These are phyloP conservation scores for Isabelozyma gotoi DNA, from an alignment of 805 yeast species.

Conservation along the genomic window DNA sequence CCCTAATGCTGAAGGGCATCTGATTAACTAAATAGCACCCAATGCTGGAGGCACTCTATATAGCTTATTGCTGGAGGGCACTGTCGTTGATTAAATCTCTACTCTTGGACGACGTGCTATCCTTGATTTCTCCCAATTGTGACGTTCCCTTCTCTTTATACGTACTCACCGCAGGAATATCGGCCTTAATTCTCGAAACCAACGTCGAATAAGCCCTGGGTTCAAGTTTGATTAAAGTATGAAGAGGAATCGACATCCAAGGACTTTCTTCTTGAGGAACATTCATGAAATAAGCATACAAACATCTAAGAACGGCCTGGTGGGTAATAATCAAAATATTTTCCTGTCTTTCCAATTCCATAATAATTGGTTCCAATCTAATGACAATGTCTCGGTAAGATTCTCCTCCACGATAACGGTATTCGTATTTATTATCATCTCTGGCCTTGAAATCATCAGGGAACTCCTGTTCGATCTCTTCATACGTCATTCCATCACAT, in stretches of 20 bases:
- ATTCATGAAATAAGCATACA: constrained; percentile 97
- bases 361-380: constrained; percentile 92
- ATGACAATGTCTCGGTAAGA: constrained; percentile 94
- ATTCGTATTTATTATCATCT: constrained; percentile 93
- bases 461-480: constrained; percentile 77
- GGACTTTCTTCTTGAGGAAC: constrained; percentile 97
- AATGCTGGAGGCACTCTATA: not conserved
- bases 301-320: constrained; percentile 94
- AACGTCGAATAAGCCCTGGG: constrained; percentile 92
- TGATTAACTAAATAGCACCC: too few relatives aligned
- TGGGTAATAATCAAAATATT: constrained; percentile 94
- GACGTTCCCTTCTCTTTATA: constrained; percentile 92
- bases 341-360: constrained; percentile 97
- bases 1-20: too few relatives aligned
- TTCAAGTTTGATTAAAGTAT: constrained; percentile 88
- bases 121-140: constrained; percentile 52
- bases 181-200: constrained; percentile 88
- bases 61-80: not conserved
- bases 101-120: constrained; percentile 38
- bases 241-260: constrained; percentile 98
- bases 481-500: constrained; percentile 96
- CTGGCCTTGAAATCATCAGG: constrained; percentile 96
- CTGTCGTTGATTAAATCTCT: constrained; percentile 50
- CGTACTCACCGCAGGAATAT: constrained; percentile 96
- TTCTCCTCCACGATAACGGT: constrained; percentile 96